Evolutionary conservation across 441 rosid genomes (phyloP).

Genomic region (Hypseocharis bilobata): DNA sequence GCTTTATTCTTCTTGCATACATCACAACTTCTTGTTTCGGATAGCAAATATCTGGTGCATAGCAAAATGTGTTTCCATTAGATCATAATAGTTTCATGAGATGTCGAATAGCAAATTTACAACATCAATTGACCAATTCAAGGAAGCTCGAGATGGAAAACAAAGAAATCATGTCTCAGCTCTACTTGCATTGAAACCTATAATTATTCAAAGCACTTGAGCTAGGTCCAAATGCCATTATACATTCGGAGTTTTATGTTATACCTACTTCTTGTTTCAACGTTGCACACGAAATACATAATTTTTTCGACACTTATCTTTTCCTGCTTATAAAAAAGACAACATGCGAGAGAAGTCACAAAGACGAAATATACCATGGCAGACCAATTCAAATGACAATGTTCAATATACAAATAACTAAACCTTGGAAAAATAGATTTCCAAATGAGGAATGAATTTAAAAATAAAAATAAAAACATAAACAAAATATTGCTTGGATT

Average conservation of each 20-base stretch:
- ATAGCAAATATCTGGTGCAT: slow-evolving; percentile 17
- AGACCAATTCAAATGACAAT: not conserved
- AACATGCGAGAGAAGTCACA: too few relatives aligned
- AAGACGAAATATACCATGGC: not conserved
- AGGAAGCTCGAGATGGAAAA: not conserved
- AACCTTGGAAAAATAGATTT: not conserved
- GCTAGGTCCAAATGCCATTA: not conserved
- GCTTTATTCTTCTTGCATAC: slow-evolving; percentile 54
- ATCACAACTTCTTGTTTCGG: slow-evolving; percentile 34
- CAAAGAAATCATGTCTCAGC: too few relatives aligned
- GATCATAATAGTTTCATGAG: not conserved
- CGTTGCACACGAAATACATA: too few relatives aligned
- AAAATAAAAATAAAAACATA: not conserved
- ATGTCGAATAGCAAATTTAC: not conserved
- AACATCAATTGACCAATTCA: not conserved
- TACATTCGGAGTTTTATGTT: too few relatives aligned
- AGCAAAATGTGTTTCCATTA: slow-evolving; percentile 8
- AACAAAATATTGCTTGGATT: not conserved
- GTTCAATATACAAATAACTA: not conserved
- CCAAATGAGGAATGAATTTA: not conserved
- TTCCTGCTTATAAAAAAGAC: too few relatives aligned
- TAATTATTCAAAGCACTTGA: not conserved
- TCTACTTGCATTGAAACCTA: not conserved
- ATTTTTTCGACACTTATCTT: too few relatives aligned
- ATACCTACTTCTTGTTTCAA: too few relatives aligned